These are phyloP conservation scores for Schizosaccharomyces japonicus DNA, from an alignment of 805 yeast species.

Conservation along the genomic window DNA sequence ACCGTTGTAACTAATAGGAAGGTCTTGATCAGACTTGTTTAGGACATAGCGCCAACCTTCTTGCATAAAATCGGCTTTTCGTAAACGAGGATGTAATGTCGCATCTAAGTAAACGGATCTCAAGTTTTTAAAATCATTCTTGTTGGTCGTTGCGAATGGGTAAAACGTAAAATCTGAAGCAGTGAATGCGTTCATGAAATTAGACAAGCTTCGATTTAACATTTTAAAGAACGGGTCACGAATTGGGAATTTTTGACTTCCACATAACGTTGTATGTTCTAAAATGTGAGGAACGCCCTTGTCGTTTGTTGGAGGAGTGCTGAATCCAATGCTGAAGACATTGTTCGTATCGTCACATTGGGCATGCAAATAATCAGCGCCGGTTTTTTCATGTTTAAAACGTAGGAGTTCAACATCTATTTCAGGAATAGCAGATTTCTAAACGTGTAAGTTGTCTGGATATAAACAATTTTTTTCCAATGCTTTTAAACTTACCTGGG, in stretches of 20 bases:
- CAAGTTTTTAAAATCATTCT: constrained; percentile 54
- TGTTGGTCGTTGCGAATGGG: constrained; percentile 88
- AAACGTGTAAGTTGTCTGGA: neutral
- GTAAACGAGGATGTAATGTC: constrained; percentile 56
- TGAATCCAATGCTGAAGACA: constrained; percentile 72
- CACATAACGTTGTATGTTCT: constrained; percentile 91
- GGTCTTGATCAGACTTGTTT: constrained; percentile 23
- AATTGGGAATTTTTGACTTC: constrained; percentile 74
- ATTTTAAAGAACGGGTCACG: constrained; percentile 94
- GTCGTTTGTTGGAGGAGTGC: constrained; percentile 83
- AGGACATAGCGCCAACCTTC: constrained; percentile 95
- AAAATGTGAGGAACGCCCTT: constrained; percentile 91
- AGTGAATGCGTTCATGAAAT: constrained; percentile 97
- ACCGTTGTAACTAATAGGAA: constrained; percentile 64
- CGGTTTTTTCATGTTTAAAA: constrained; percentile 41
- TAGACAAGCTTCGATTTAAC: constrained; percentile 81
- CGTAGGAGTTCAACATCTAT: constrained; percentile 58
- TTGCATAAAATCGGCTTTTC: constrained; percentile 64
- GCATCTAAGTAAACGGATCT: constrained; percentile 75
- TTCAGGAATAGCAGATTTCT: constrained; percentile 33
- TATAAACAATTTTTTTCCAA: neutral
- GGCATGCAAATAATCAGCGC: constrained; percentile 63
- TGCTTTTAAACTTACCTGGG: neutral
- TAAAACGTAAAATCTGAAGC: constrained; percentile 89
- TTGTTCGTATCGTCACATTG: constrained; percentile 65